Percentiles rank a stretch among this genome's conserved stretches.
Evolutionary conservation across 306 rosid species (phyloP).

Genomic region (Arachis hypogaea): DNA sequence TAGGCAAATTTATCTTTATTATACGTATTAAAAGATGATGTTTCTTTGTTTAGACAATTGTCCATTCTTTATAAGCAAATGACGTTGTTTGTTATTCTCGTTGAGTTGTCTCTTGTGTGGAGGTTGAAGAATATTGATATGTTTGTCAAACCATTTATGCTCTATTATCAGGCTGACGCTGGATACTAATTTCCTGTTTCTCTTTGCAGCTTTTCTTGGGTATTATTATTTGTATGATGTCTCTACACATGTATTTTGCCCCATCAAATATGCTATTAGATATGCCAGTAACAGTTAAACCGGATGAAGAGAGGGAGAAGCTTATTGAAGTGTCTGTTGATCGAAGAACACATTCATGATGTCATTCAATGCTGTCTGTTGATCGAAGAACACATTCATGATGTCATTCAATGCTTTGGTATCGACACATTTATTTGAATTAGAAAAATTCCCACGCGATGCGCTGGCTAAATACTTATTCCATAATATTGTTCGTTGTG

Average conservation of each 20-base stretch:
- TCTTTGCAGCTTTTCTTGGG: slow-evolving; percentile 87
- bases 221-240: slow-evolving; percentile 85
- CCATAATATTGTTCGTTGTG: no score
- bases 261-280: slow-evolving; percentile 77
- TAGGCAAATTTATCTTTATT: slow-evolving; percentile 6
- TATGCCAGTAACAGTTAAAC: slow-evolving; percentile 60
- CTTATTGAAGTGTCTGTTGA: slow-evolving; percentile 67
- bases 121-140: slow-evolving; percentile 11
- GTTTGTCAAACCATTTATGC: slow-evolving; percentile 28
- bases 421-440: slow-evolving; percentile 24
- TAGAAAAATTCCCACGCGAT: background rate
- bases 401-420: slow-evolving; percentile 45
- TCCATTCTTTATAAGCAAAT: slow-evolving; percentile 20
- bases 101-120: slow-evolving; percentile 14
- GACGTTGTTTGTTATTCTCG: background rate
- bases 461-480: no score
- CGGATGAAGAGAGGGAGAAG: slow-evolving; percentile 57
- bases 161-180: slow-evolving; percentile 9
- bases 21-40: background rate
- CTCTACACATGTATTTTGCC: slow-evolving; percentile 95
- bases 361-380: slow-evolving; percentile 45
- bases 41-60: slow-evolving; percentile 21
- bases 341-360: slow-evolving; percentile 62
- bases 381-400: slow-evolving; percentile 63
- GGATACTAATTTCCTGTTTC: slow-evolving; percentile 33